phyloP scores from a whole-genome alignment of 306 rosid species.

The apple (Malus domestica) region DNA sequence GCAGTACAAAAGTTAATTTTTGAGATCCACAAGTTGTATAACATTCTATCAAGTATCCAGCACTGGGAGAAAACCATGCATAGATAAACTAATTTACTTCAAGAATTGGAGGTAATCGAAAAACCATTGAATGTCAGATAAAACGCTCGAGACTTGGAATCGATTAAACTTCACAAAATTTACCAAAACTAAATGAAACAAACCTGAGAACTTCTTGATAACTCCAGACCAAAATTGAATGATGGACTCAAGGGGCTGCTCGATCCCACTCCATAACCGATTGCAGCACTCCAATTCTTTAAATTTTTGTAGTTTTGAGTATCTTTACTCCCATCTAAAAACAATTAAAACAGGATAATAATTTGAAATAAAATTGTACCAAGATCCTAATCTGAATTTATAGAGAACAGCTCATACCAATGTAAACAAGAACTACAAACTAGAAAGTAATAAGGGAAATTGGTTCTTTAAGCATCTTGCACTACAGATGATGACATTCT shows the following conservation, averaged over 20 bases:
- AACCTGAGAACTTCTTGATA: constrained; percentile 76
- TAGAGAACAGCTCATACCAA: too few relatives aligned
- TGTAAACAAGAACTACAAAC: too few relatives aligned
- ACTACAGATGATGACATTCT: too few relatives aligned
- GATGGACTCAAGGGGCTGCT: constrained; percentile 87
- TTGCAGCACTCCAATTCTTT: constrained; percentile 86
- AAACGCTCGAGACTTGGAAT: background rate
- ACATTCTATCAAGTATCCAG: background rate
- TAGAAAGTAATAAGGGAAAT: too few relatives aligned
- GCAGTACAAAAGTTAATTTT: constrained; percentile 29
- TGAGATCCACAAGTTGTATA: constrained; percentile 7
- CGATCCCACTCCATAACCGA: constrained; percentile 84
- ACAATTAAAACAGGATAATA: constrained; percentile 12
- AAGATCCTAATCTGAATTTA: background rate
- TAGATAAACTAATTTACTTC: background rate
- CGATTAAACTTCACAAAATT: background rate
- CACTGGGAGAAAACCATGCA: background rate
- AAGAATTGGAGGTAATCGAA: background rate
- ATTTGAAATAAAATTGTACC: background rate
- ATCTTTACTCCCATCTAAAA: constrained; percentile 49
- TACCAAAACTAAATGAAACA: constrained; percentile 3
- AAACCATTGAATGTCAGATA: background rate
- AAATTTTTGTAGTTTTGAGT: constrained; percentile 39
- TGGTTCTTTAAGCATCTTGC: too few relatives aligned
- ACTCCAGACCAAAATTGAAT: constrained; percentile 83